Base-by-base conservation (phyloP, 1,284 basidiomycete genomes). In the Polyporus tsugae region DNA sequence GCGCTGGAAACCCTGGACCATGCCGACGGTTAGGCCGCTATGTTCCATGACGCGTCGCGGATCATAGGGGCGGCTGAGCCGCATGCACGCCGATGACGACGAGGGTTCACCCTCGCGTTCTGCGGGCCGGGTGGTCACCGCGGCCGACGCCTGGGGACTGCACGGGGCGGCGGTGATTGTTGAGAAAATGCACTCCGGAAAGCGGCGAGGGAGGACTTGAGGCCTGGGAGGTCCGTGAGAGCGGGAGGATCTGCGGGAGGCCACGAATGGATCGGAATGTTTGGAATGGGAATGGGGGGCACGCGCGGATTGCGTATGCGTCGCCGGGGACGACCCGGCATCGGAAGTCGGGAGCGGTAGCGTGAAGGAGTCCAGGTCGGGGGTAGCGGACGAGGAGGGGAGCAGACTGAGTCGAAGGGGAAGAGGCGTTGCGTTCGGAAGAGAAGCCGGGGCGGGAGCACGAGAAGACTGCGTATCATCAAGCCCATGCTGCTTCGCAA, bases 1-100 rank as follows among this genome's bases (percentile, higher is more conserved):
- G 38, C 66, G 65, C 62, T 68, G 70, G 46, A 73, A 74, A 61
- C 71, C 52, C 60, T 71, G 68, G 36, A 76, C 49, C 44, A 70
- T 70, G 70, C 68, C 69, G 62, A 52, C 68, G 60, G 69, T 66
- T 19, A 72, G 59, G n/a, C 33, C 60, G 57, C 55, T 63, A 64
- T 29, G 29, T 29, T 69, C 67, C 57, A 63, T 58, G 62, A 65
- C 68, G 63, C 55, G 63, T n/a, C 68, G 70, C 60, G 67, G 66
- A 67, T 70, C 67, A 25, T 49, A 15, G 52, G 70, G 10, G 55
- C 65, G 64, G 35, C 57, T 63, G 64, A 63, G 41, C 60, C 46
- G 59, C 35, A 60, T 60, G 55, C 25, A 49, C 60, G 46, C 36
- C 58, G 67, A 62, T 60, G 67, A 62, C 57, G 41, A 58, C 61